Evolutionary conservation across 169 alveolate species (phyloP), one percentile per base, ranked within the genome.

Genomic region (Cryptosporidium muris): DNA sequence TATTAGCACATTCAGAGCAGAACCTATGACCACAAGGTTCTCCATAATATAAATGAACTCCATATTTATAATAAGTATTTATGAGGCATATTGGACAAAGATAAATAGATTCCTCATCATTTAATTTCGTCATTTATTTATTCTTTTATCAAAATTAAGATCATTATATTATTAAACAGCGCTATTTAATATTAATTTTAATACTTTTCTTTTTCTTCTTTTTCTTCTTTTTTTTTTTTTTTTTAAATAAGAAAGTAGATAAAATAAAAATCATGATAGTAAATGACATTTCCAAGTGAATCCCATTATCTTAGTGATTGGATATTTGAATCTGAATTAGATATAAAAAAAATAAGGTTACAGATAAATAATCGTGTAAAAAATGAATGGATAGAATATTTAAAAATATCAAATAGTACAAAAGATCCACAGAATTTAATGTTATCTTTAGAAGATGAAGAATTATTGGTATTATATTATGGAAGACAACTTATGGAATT

Each of bases 1-100:
- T 74, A 37, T 48, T 12, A 12, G 74, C 54, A 47, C 85, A 74
- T 58, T 74, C 74, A 43, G 85, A 74, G 60, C 85, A 74, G 36
- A 74, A 74, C 11, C 51, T 14, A 60, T 74, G 85, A 9, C 85
- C 85, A 25, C 85, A 74, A 47, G 85, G 74, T 58, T 74, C 85
- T 25, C 85, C 85, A 47, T 8, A 74, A 36, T 74, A 74, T 49
- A 74, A 43, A 45, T 74, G 54, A 9, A 74, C 36, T 37, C 60
- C 85, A 60, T 45, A 34, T 14, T 74, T 74, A 25, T 56, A 74
- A 34, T 74, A 74, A 5, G 60, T 54, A 14, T 34, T 47, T 12
- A 68, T 45, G 63, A 54, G 54, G 37, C 85, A 74, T 45, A 74
- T 37, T 60, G 85, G 85, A 43, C 85, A 74, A 56, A 9, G 14